Evolutionary conservation across 2,329 filamentous ascomycete genomes (phyloP), one percentile per base, ranked within the genome.

Genomic region (Trichophaea hybrida): DNA sequence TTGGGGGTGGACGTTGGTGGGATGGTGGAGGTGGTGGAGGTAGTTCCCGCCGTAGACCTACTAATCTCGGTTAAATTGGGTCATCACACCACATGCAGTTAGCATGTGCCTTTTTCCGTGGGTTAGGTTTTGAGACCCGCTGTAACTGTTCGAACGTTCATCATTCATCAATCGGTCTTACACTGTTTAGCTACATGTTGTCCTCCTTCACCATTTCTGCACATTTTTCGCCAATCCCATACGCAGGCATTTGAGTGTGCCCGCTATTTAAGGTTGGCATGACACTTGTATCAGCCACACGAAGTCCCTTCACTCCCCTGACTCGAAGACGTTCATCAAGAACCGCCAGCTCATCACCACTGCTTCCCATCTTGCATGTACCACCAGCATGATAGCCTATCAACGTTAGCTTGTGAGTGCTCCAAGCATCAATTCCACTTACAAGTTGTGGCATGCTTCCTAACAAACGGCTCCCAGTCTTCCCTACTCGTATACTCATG

Each of bases 191-290:
- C 3, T 24, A 24, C 24, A 24, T 24, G n/a, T 43, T 43, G 4
- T 43, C 38, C n/a, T 43, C 38, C 10, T 10, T 43, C 13, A 78
- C 76, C 57, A 74, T 67, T 68, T 77, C 75, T 33, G 75, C 75
- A 62, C 7, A 73, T 72, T 78, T 82, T 68, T 83, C 80, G 4
- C 72, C 80, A 59, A 81, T 68, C 76, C 79, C 79, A 64, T 83
- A 83, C 1, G 82, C 79, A 1, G 77, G 74, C 60, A 80, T 81
- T 68, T 82, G 79, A 52, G 81, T 81, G 0, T 79, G 75, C 72
- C 79, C 73, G 74, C 79, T 60, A 68, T 78, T 69, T 75, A 80
- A 68, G 7, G 80, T 73, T 8, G 62, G 62, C 31, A 63, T 37
- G 53, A 64, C 61, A 8, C 67, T 69, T 10, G 70, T 69, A 59